A percentile compares a stretch with the other conserved stretches of the same genome.
Evolutionary conservation across 164 flowering plant species (phyloP).

Genomic region (Piper longum): DNA sequence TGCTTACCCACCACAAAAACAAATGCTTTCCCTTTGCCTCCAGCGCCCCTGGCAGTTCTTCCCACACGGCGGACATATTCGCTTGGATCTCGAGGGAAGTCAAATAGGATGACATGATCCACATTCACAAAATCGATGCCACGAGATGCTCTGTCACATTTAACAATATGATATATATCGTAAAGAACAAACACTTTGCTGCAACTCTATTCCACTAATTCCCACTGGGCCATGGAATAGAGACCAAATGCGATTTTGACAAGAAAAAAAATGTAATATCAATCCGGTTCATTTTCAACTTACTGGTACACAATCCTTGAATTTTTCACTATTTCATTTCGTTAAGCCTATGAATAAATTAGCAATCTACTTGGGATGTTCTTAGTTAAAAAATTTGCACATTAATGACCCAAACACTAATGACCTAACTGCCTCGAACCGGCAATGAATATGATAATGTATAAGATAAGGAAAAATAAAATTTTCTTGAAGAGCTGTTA

Average conservation of each 20-base stretch:
- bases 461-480: background rate
- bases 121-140: slow-evolving; percentile 88
- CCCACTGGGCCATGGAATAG: too few relatives aligned
- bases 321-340: too few relatives aligned
- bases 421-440: background rate
- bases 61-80: slow-evolving; percentile 99
- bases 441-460: background rate
- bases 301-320: too few relatives aligned
- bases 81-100: slow-evolving; percentile 96
- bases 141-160: slow-evolving; percentile 67
- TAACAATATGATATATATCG: too few relatives aligned
- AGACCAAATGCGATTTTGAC: too few relatives aligned
- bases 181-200: too few relatives aligned
- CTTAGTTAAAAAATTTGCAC: background rate
- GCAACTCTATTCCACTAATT: too few relatives aligned
- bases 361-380: background rate
- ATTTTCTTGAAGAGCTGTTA: background rate
- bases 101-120: slow-evolving; percentile 87
- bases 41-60: slow-evolving; percentile 98
- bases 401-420: background rate
- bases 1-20: slow-evolving; percentile 94
- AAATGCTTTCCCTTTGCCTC: slow-evolving; percentile 79
- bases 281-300: too few relatives aligned
- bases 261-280: too few relatives aligned
- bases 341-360: background rate